Conservation (phyloP, 345 rosid genomes). For the Erucastrum elatum region DNA sequence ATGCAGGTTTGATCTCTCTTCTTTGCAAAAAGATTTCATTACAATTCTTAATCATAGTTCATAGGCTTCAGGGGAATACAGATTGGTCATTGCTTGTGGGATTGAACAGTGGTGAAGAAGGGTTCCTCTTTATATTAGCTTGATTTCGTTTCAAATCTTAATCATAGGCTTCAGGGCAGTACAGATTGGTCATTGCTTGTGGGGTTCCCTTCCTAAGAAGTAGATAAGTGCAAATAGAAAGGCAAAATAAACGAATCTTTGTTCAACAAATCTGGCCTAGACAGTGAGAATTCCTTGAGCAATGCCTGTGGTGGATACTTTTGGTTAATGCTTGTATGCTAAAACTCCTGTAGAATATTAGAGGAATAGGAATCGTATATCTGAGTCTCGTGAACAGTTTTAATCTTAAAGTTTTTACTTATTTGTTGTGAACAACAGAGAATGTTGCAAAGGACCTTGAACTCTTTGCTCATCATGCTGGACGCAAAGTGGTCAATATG, state of each 20-base stretch:
- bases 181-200: not conserved
- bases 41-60: not conserved
- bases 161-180: conserved; percentile 2
- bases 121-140: not conserved
- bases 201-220: not conserved
- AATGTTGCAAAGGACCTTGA: conserved; percentile 77
- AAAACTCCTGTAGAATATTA: not conserved
- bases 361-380: not conserved
- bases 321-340: not conserved
- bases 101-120: not conserved
- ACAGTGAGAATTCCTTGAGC: not conserved
- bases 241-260: not conserved
- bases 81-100: not conserved
- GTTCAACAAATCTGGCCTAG: not conserved
- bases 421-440: conserved; percentile 45
- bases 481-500: conserved; percentile 80
- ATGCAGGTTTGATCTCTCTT: conserved; percentile 49
- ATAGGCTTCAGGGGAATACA: not conserved
- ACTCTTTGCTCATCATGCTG: conserved; percentile 85
- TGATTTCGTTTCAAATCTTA: not conserved
- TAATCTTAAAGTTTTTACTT: not conserved
- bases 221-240: not conserved
- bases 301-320: not conserved
- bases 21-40: not conserved
- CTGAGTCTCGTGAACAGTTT: not conserved